phyloP scores from a whole-genome alignment of 140 eudicot genomes.

The Erigeron philadelphicus region DNA sequence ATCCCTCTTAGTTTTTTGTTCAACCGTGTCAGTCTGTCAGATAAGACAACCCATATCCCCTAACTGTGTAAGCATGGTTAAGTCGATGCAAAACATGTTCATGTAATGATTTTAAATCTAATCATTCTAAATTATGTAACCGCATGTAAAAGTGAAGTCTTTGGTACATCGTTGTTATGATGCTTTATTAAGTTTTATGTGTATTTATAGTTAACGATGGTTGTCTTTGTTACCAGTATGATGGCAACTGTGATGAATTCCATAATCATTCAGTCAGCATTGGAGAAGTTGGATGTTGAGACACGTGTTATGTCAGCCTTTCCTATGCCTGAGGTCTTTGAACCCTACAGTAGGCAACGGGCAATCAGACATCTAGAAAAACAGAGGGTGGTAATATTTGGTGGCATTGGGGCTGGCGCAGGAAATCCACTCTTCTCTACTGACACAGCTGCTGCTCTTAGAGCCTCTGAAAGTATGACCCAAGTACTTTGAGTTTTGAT shows the following conservation, averaged over 20 bases:
- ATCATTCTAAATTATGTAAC: not conserved
- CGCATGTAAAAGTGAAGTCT: not conserved
- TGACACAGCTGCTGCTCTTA: constrained; percentile 89
- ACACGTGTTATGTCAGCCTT: constrained; percentile 74
- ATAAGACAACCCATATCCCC: too few relatives aligned
- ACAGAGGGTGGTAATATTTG: constrained; percentile 90
- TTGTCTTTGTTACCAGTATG: constrained; percentile 3
- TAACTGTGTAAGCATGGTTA: too few relatives aligned
- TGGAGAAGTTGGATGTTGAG: constrained; percentile 80
- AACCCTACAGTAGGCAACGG: constrained; percentile 77
- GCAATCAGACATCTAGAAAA: constrained; percentile 88
- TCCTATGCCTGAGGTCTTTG: constrained; percentile 74
- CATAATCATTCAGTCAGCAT: constrained; percentile 78
- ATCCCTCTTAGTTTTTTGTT: too few relatives aligned
- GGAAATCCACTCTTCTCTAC: constrained; percentile 94
- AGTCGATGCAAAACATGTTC: too few relatives aligned
- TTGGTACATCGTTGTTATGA: not conserved
- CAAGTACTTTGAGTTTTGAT: not conserved
- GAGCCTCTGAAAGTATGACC: constrained; percentile 86
- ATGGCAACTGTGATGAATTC: constrained; percentile 92
- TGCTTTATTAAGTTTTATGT: not conserved
- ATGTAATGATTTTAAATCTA: not conserved
- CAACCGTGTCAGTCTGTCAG: too few relatives aligned
- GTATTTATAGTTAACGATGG: not conserved
- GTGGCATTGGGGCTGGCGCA: constrained; percentile 91